These are phyloP conservation scores for Rhinocladiella mackenziei DNA, from an alignment of 2,329 filamentous ascomycete species.

Conservation along the genomic window DNA sequence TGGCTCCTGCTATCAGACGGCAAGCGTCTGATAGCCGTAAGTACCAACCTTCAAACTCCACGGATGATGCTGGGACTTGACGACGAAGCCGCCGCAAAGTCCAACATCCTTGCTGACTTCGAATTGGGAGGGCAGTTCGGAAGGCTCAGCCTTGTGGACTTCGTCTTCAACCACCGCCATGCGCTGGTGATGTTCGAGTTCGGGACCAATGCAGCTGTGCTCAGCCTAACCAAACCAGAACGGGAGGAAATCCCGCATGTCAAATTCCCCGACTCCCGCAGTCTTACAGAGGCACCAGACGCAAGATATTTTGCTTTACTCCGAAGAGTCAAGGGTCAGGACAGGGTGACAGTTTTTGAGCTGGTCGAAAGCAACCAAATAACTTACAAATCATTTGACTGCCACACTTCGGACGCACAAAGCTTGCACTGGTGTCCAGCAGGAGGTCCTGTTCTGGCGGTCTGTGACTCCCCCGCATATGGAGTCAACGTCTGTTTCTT, in stretches of 20 bases:
- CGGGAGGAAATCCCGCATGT: constrained; percentile 23
- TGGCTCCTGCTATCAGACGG: constrained; percentile 24
- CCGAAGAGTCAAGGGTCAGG: constrained; percentile 20
- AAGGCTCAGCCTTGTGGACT: constrained; percentile 22
- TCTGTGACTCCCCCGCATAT: constrained; percentile 24
- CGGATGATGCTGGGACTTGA: constrained; percentile 5
- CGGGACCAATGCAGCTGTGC: constrained; percentile 17
- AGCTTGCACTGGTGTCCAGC: constrained; percentile 24
- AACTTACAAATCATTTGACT: constrained; percentile 20
- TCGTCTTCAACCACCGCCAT: constrained; percentile 25
- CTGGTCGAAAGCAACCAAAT: not conserved
- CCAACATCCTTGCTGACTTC: constrained; percentile 24
- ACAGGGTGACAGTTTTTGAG: constrained; percentile 23
- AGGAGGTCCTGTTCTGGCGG: constrained; percentile 19
- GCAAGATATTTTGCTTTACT: constrained; percentile 20
- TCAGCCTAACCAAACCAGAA: constrained; percentile 22
- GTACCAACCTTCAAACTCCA: constrained; percentile 11
- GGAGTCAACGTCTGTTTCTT: constrained; percentile 25
- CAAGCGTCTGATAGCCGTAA: constrained; percentile 20
- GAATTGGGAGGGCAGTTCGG: constrained; percentile 23
- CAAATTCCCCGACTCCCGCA: constrained; percentile 23
- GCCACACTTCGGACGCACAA: constrained; percentile 24
- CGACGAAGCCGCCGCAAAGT: constrained; percentile 3
- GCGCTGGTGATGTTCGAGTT: constrained; percentile 25
- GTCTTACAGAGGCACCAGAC: constrained; percentile 13